These are phyloP conservation scores for Stentor roeselii DNA, from an alignment of 73 alveolate genomes.

Conservation along the genomic window DNA sequence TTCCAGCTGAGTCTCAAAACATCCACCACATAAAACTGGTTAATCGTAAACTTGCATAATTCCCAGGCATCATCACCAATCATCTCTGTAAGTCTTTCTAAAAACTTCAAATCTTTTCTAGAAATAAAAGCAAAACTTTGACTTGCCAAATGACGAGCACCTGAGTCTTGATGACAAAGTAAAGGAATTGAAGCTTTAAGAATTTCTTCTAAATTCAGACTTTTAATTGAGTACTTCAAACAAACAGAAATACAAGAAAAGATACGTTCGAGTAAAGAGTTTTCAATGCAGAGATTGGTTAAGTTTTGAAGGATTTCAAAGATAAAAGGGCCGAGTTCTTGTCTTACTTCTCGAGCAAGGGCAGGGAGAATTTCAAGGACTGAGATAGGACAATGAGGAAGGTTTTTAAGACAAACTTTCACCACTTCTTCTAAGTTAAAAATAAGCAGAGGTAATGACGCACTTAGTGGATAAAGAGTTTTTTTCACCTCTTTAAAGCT, in stretches of 20 bases:
- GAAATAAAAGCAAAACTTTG: constrained; percentile 20
- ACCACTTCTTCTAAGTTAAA: not conserved
- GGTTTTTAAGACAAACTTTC: not conserved
- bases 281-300: not conserved
- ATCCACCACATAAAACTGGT: not conserved
- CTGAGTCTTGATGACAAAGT: not conserved
- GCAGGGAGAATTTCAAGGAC: not conserved
- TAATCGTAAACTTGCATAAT: not conserved
- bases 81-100: not conserved
- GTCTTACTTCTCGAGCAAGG: constrained; percentile 19
- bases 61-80: not conserved
- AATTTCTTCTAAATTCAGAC: not conserved
- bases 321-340: not conserved
- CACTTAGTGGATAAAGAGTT: not conserved
- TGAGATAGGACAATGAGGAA: not conserved
- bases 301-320: not conserved
- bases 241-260: not conserved
- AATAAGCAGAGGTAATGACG: not conserved
- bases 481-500: not conserved
- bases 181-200: not conserved
- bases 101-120: not conserved
- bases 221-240: not conserved
- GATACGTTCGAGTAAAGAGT: not conserved
- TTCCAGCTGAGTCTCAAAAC: constrained; percentile 8
- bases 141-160: not conserved